Base-by-base conservation (phyloP, 202 grass and related monocot genomes). In the Schoenoplectus triqueter region DNA sequence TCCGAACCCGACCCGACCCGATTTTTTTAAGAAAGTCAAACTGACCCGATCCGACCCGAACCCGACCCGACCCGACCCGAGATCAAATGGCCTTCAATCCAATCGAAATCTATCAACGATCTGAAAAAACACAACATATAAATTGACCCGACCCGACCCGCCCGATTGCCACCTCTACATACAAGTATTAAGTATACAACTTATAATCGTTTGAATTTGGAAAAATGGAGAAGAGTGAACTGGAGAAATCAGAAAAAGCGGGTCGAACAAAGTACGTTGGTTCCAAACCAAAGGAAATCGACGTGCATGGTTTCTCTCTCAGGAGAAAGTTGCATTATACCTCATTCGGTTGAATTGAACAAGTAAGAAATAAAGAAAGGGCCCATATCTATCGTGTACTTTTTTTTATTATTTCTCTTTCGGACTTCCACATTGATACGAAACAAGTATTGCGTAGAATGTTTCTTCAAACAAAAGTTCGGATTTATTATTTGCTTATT, bases 271-370 rank as follows among this genome's bases (percentile, higher is more conserved):
- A 70, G 42, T 72, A 48, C 44, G 44, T 8, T 49, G 45, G 44
- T 46, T 72, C n/a, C n/a, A 18, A 72, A 72, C 48, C 69, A 48
- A 10, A 49, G 69, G 69, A 48, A 47, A 49, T 72, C 69, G 69
- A 72, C 69, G 69, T 72, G 69, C 69, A 72, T 71, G 45, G 44
- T 72, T 72, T 72, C 47, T 72, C 18, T 72, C n/a, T 48, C 5
- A 17, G 3, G 67, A 42, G 46, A 14, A 7, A 70, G 1, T 46
- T 46, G 14, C 67, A 70, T n/a, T n/a, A 46, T 46, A 46, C 17
- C 13, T 70, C 1, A 67, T 67, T 67, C 40, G 21, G 21, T 66
- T 44, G 6, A 15, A 15, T 14, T 59, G 56, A 69, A 69, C 5
- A 45, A 14, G 40, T 9, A 69, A 42, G 66, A 14, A 68, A 56